phyloP scores from a whole-genome alignment of 352 stramenopile species.

The Phytophthora nicotianae region DNA sequence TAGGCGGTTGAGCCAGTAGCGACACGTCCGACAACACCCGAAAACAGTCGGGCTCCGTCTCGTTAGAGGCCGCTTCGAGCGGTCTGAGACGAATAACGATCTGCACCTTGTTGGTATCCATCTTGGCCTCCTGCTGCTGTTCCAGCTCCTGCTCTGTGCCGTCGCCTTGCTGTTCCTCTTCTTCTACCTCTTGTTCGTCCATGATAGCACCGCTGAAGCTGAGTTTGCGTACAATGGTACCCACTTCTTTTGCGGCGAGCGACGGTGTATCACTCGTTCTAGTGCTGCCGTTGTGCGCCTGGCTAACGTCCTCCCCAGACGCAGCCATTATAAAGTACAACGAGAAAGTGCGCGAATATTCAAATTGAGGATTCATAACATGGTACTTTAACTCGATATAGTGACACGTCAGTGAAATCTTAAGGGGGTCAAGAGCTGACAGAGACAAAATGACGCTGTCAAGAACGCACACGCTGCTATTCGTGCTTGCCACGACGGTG shows the following conservation, averaged over 20 bases:
- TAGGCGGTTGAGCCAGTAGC: conserved; percentile 69
- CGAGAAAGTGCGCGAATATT: conserved; percentile 23
- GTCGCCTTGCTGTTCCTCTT: conserved; percentile 1
- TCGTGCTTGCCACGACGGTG: conserved; percentile 39
- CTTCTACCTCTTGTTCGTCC: conserved; percentile 34
- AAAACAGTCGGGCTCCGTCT: conserved; percentile 55
- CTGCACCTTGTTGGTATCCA: conserved; percentile 37
- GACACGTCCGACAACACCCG: conserved; percentile 67
- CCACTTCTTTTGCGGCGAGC: conserved; percentile 16
- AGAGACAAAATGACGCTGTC: conserved; percentile 23
- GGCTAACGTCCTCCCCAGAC: conserved; percentile 29
- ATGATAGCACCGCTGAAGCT: conserved; percentile 60
- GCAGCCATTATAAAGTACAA: neutral
- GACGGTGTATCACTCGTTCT: conserved; percentile 18
- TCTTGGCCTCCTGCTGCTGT: conserved; percentile 15
- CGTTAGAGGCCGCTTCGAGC: conserved; percentile 19
- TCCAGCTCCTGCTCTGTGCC: conserved; percentile 5
- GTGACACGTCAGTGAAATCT: conserved; percentile 8
- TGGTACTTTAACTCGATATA: neutral
- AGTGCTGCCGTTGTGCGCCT: conserved; percentile 24
- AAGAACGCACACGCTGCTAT: conserved; percentile 22
- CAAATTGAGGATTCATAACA: conserved; percentile 11
- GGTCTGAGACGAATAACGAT: conserved; percentile 78
- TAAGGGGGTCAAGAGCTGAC: neutral
- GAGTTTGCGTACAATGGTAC: conserved; percentile 53